Percentiles rank a stretch among this genome's conserved stretches.
These are phyloP conservation scores for Pseudogymnoascus pannorum DNA, from an alignment of 2,329 filamentous ascomycete genomes.

Conservation along the genomic window DNA sequence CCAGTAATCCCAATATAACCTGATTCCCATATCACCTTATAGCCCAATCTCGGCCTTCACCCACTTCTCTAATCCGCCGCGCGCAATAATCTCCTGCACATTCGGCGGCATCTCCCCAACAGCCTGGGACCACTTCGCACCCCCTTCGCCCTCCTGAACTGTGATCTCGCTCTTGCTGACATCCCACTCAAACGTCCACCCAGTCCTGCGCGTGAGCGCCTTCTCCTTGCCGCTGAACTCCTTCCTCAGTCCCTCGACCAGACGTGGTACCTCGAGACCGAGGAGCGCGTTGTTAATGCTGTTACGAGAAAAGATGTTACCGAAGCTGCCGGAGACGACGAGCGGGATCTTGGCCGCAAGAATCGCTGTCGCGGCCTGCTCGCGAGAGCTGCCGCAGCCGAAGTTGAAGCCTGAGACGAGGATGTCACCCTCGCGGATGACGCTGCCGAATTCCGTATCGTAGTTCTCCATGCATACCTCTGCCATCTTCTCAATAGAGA, in stretches of 20 bases:
- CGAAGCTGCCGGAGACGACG: constrained; percentile 73
- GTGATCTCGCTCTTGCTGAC: constrained; percentile 62
- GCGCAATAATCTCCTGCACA: constrained; percentile 76
- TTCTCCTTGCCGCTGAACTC: constrained; percentile 47
- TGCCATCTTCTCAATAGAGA: constrained; percentile 73
- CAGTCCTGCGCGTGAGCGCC: constrained; percentile 62
- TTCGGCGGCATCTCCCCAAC: constrained; percentile 79
- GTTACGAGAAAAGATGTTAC: constrained; percentile 75
- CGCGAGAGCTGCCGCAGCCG: constrained; percentile 71
- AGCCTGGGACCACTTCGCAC: constrained; percentile 66
- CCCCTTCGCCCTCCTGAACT: constrained; percentile 61
- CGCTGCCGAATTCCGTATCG: constrained; percentile 59
- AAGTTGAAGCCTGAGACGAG: constrained; percentile 86
- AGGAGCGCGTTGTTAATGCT: constrained; percentile 74
- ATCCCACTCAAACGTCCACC: constrained; percentile 81
- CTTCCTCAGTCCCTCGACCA: constrained; percentile 59
- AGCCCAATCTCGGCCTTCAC: constrained; percentile 60
- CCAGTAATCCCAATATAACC: not conserved
- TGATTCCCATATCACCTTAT: not conserved
- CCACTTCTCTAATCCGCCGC: constrained; percentile 75
- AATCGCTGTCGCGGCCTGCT: constrained; percentile 84
- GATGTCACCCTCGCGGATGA: constrained; percentile 66
- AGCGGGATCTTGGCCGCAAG: constrained; percentile 73
- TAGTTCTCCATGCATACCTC: constrained; percentile 93
- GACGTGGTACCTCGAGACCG: constrained; percentile 60